These are phyloP conservation scores for Tetrahymena borealis DNA, from an alignment of 73 alveolate species.

Conservation along the genomic window DNA sequence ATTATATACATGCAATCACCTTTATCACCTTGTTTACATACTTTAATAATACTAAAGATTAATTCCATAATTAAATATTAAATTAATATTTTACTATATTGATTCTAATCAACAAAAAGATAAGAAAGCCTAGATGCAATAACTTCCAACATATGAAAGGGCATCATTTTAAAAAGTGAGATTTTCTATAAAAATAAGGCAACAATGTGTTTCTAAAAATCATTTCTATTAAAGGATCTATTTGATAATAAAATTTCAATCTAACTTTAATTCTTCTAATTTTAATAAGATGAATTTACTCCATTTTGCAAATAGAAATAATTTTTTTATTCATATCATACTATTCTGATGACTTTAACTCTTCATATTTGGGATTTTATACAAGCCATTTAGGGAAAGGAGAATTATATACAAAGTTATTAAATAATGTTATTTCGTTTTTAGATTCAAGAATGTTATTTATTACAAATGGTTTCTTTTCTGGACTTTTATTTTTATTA, in stretches of 20 bases:
- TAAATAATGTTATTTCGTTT: neutral
- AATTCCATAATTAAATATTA: neutral
- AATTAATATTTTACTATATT: neutral
- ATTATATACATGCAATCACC: constrained; percentile 46
- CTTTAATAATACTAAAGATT: neutral
- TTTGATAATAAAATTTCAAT: neutral
- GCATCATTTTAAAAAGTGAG: constrained; percentile 36
- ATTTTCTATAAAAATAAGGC: constrained; percentile 25
- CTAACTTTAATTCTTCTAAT: neutral
- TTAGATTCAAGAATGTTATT: neutral
- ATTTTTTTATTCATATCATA: constrained; percentile 22
- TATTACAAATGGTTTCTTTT: neutral
- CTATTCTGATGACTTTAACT: constrained; percentile 3
- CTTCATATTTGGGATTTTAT: neutral
- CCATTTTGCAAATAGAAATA: constrained; percentile 34
- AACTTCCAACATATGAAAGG: constrained; percentile 28
- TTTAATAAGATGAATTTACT: neutral
- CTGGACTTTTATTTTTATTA: neutral
- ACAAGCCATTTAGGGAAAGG: neutral
- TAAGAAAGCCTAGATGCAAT: constrained; percentile 23
- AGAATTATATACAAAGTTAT: neutral
- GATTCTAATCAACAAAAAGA: neutral
- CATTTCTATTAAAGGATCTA: constrained; percentile 29
- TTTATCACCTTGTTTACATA: constrained; percentile 29
- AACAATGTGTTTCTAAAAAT: constrained; percentile 15